Base-by-base conservation (phyloP, 441 rosid genomes). In the Erodium chrysanthum region DNA sequence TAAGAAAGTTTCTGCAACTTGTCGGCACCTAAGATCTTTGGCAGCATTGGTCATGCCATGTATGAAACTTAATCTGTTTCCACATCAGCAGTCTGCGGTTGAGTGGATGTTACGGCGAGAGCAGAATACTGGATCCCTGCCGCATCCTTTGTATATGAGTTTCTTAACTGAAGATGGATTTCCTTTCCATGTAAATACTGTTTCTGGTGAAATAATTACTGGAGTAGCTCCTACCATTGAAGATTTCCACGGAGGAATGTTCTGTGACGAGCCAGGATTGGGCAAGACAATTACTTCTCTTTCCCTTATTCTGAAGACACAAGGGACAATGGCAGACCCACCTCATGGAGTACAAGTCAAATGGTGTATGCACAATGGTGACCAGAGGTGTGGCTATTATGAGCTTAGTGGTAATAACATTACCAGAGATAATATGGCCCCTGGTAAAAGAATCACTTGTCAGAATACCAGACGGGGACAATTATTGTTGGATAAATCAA, bases 211-310 rank as follows among this genome's bases (percentile, higher is more conserved):
- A 74, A 71, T 90, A 69, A 81, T 79, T 73, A 70, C 83, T 70
- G 97, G 83, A 68, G 67, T 68, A 50, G 85, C 79, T 74, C 98
- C 97, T 11, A 76, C 80, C 46, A 69, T 90, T 22, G 83, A 75
- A 76, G 98, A 90, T 81, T 92, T 92, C 68, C 84, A 71, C 70
- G 98, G 98, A 64, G 98, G 97, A 74, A 82, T 92, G 96, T 88
- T 92, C 77, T 92, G 98, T 75, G 98, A 93, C 78, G 98, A 93
- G 79, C 98, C 98, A 71, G 98, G 98, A 71, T 79, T 93, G 66
- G 98, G 98, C 74, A 93, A 93, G 82, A 93, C 98, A 17, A 79
- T 93, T 69, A 90, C 98, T 75, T 86, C 97, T 52, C 87, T 93
- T 11, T 85, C 98, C 68, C 87, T 93, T 70, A 84, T 93, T 69